phyloP scores from a whole-genome alignment of 108 stramenopile species.

The Halocafeteria seosinensis region DNA sequence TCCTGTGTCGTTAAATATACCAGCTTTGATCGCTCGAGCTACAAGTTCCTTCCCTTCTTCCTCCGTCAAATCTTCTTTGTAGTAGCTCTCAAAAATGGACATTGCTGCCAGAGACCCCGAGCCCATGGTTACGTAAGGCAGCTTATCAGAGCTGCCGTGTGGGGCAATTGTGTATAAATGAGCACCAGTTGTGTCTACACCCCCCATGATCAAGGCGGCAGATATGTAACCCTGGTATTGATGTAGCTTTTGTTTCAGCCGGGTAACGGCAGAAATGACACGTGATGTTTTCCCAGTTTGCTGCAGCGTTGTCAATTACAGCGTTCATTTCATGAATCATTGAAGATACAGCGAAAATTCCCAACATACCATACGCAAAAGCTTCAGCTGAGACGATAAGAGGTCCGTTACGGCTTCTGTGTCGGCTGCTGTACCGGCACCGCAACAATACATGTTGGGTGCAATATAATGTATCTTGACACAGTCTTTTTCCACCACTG shows the following conservation, averaged over 20 bases:
- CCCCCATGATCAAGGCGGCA: constrained; percentile 85
- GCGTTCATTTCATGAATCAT: too few species aligned
- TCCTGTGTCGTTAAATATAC: constrained; percentile 93
- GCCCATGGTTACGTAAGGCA: constrained; percentile 95
- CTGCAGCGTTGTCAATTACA: too few species aligned
- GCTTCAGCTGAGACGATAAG: constrained; percentile 66
- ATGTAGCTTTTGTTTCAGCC: constrained; percentile 81
- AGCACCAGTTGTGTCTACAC: constrained; percentile 73
- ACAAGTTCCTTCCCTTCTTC: constrained; percentile 75
- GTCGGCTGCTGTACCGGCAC: constrained; percentile 95
- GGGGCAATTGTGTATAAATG: constrained; percentile 74
- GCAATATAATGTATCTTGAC: constrained; percentile 98
- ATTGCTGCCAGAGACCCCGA: constrained; percentile 91
- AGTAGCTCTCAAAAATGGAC: constrained; percentile 75
- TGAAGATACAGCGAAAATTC: too few species aligned
- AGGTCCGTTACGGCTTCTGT: constrained; percentile 89
- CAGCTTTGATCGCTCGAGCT: constrained; percentile 69
- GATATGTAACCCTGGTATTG: constrained; percentile 82
- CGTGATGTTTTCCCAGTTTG: constrained; percentile 54
- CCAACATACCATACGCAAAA: too few species aligned
- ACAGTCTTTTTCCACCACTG: constrained; percentile 97
- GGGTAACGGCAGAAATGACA: constrained; percentile 81
- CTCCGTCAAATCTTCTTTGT: constrained; percentile 66
- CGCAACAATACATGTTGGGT: constrained; percentile 96
- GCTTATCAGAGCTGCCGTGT: constrained; percentile 77